phyloP scores from a whole-genome alignment of 306 rosid species.

The Casuarina cunninghamiana region DNA sequence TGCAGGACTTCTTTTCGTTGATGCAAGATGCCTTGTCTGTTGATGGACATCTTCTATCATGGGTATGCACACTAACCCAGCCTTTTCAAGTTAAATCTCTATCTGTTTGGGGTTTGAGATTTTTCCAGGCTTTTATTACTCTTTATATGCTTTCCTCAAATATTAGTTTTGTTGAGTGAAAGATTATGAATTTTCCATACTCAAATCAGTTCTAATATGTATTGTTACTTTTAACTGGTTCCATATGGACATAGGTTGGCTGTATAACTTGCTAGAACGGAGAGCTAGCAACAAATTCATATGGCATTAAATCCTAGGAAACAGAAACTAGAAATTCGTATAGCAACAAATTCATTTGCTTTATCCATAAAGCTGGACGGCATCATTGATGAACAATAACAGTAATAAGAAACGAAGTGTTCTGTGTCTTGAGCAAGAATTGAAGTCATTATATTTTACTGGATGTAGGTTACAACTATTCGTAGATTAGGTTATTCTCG shows the following conservation, averaged over 20 bases:
- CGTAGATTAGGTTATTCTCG: not conserved
- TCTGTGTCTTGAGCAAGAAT: not conserved
- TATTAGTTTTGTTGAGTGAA: not conserved
- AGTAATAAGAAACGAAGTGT: too few relatives aligned
- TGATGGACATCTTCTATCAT: conserved; percentile 84
- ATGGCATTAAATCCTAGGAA: not conserved
- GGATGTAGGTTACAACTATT: not conserved
- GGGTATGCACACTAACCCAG: conserved; percentile 56
- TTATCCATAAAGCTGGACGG: not conserved
- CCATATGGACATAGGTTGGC: not conserved
- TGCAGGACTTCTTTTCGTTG: conserved; percentile 76
- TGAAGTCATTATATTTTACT: not conserved
- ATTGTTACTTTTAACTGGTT: not conserved
- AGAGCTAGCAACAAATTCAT: not conserved
- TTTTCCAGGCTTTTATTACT: not conserved
- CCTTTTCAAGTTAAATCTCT: not conserved
- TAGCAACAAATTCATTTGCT: not conserved
- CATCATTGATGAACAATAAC: not conserved
- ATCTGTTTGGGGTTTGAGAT: not conserved
- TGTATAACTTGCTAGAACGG: too few relatives aligned
- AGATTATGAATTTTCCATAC: not conserved
- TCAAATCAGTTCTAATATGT: not conserved
- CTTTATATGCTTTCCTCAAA: not conserved
- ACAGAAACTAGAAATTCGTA: not conserved
- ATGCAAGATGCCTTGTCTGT: conserved; percentile 62